Conservation (phyloP, 2,329 filamentous ascomycete genomes). For the Colletotrichum kahawae region DNA sequence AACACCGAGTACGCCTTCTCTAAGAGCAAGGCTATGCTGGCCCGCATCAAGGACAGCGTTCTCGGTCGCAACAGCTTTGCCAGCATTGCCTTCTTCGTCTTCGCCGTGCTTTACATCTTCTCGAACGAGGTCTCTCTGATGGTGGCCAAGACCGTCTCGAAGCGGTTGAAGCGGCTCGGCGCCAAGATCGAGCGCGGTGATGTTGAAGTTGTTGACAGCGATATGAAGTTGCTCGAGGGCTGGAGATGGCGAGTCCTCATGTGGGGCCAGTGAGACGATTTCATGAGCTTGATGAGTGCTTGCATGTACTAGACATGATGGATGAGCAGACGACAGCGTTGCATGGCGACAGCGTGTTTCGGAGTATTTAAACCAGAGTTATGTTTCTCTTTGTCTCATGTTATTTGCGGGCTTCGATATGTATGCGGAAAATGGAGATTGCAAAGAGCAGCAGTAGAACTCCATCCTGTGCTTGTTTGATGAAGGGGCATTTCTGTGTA, state of each 20-base stretch:
- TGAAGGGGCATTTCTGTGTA: background rate
- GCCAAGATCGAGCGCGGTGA: constrained; percentile 53
- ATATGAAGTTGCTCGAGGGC: constrained; percentile 54
- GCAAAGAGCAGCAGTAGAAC: background rate
- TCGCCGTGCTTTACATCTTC: constrained; percentile 63
- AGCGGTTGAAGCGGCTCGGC: constrained; percentile 53
- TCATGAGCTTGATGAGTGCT: background rate
- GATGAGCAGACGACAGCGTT: background rate
- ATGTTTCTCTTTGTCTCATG: background rate
- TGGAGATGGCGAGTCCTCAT: constrained; percentile 63
- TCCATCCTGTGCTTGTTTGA: background rate
- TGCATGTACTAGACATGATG: background rate
- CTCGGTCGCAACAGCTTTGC: constrained; percentile 51
- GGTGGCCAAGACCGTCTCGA: constrained; percentile 56
- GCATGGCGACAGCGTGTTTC: background rate
- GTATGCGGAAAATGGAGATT: background rate
- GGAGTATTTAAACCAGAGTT: background rate
- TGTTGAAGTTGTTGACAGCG: constrained; percentile 49
- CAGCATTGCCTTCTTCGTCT: constrained; percentile 58
- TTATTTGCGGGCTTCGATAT: background rate
- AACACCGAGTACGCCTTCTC: constrained; percentile 64
- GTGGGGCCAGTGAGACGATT: constrained; percentile 37
- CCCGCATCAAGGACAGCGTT: constrained; percentile 52
- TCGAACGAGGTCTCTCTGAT: constrained; percentile 62
- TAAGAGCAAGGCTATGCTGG: constrained; percentile 53